Conservation (phyloP, 1,284 basidiomycete genomes). For the Hypsizygus ulmarius region DNA sequence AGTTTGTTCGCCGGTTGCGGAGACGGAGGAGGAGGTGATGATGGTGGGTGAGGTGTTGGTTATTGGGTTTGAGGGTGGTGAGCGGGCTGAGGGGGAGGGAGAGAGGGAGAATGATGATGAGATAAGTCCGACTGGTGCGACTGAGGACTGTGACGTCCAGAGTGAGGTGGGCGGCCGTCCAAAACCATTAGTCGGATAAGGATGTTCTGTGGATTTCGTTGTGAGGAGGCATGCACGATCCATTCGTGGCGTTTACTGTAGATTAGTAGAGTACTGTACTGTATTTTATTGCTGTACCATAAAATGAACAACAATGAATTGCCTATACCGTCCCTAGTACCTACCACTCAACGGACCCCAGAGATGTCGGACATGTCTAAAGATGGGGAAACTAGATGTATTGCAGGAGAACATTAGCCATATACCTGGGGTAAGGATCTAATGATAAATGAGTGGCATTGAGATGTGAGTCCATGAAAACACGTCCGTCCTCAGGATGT, state of each 20-base stretch:
- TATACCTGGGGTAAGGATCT: too few species aligned
- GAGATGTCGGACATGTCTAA: too few species aligned
- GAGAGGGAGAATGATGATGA: not conserved
- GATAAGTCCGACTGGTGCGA: conserved; percentile 7
- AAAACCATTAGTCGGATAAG: too few species aligned
- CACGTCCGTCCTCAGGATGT: too few species aligned
- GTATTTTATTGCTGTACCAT: conserved; percentile 3
- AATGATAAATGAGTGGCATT: too few species aligned
- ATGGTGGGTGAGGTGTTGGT: conserved; percentile 6
- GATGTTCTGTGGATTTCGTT: too few species aligned
- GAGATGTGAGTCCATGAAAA: too few species aligned
- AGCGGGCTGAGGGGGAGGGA: too few species aligned
- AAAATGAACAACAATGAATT: not conserved
- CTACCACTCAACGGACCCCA: too few species aligned
- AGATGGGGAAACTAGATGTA: too few species aligned
- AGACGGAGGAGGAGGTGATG: conserved; percentile 4
- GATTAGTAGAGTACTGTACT: not conserved
- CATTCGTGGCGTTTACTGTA: not conserved
- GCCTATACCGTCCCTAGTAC: not conserved
- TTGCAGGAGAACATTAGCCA: too few species aligned
- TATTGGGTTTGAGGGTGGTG: conserved; percentile 7
- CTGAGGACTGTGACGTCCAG: not conserved
- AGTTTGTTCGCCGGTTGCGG: conserved; percentile 4
- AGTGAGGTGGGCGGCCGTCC: not conserved
- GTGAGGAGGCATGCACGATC: not conserved